Percentiles rank a stretch among this genome's conserved stretches.
These are phyloP conservation scores for Ogataea siamensis DNA, from an alignment of 805 yeast genomes.

Conservation along the genomic window DNA sequence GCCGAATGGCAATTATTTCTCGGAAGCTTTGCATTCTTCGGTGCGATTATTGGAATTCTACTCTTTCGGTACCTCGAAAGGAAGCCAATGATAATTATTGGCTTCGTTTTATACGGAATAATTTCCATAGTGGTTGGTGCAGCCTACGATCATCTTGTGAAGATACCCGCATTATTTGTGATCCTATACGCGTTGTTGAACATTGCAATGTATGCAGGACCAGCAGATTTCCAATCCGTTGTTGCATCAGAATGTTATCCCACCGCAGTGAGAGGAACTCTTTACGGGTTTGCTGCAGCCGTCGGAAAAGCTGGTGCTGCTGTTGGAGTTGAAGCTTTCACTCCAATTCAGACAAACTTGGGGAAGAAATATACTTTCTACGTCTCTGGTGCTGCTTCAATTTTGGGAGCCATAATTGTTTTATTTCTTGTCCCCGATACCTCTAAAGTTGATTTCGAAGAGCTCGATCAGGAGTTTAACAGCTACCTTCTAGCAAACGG, in stretches of 20 bases:
- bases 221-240: slow-evolving; percentile 47
- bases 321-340: slow-evolving; percentile 45
- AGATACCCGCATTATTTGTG: slow-evolving; percentile 38
- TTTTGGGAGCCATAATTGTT: slow-evolving; percentile 27
- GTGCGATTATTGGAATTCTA: slow-evolving; percentile 43
- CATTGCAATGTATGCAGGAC: slow-evolving; percentile 45
- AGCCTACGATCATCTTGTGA: slow-evolving; percentile 29
- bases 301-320: slow-evolving; percentile 54
- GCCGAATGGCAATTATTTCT: slow-evolving; percentile 48
- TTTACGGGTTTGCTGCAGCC: slow-evolving; percentile 48
- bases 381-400: slow-evolving; percentile 44
- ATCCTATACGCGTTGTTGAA: slow-evolving; percentile 46
- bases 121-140: slow-evolving; percentile 47
- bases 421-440: slow-evolving; percentile 45
- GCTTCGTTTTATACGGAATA: slow-evolving; percentile 32
- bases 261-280: slow-evolving; percentile 49
- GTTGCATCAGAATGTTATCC: slow-evolving; percentile 45
- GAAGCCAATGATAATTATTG: slow-evolving; percentile 39
- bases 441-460: slow-evolving; percentile 42
- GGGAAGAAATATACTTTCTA: slow-evolving; percentile 49
- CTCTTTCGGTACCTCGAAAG: slow-evolving; percentile 41
- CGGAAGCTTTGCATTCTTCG: slow-evolving; percentile 42
- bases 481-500: slow-evolving; percentile 44
- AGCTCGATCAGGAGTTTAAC: slow-evolving; percentile 44
- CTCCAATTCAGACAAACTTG: slow-evolving; percentile 43